Evolutionary conservation across 371 early-diverging fungal species (phyloP), one percentile per base, ranked within the genome.

Genomic region (Mucor mucedo): DNA sequence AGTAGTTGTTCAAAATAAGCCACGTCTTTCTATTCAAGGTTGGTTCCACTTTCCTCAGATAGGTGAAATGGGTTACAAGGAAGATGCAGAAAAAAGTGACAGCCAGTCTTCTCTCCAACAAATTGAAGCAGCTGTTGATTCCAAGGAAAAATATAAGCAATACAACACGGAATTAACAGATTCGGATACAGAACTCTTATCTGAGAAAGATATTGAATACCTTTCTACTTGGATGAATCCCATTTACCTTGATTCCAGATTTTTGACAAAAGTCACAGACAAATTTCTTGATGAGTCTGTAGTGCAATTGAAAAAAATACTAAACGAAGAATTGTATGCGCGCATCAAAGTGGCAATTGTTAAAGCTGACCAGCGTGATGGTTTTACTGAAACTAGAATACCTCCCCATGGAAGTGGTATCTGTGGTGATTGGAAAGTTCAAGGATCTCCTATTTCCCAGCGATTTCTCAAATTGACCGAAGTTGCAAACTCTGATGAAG

Each of bases 41-140:
- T 91, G 91, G 92, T 92, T 90, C 70, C 90, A 91, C 62, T 75
- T 86, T 29, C 87, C 88, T 54, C 87, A 89, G 65, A 70, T 67
- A 27, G 86, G 84, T 28, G 89, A 87, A 56, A 69, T 71, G 7
- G 90, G 89, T 4, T 84, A 87, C 55, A 65, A 57, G n/a, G 58
- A 68, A 38, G 75, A 74, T 39, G 71, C 75, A 60, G 73, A 74
- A 64, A 57, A 69, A 10, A 54, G 57, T n/a, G 73, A 72, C 0
- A 72, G 70, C 0, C 62, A 64, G 14, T 82, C 89, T 30, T 84
- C 89, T 5, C 68, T 87, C 28, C 85, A 88, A 60, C 74, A 71
- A 48, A 62, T 72, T 30, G 66, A 58, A 38, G 47, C 50, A 27
- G 56, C 53, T 40, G 40, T 55, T 2, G 55, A 65, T n/a, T 69